Evolutionary conservation across 1,284 basidiomycete species (phyloP), one percentile per base, ranked within the genome.

Genomic region (Pseudozyma thailandica): DNA sequence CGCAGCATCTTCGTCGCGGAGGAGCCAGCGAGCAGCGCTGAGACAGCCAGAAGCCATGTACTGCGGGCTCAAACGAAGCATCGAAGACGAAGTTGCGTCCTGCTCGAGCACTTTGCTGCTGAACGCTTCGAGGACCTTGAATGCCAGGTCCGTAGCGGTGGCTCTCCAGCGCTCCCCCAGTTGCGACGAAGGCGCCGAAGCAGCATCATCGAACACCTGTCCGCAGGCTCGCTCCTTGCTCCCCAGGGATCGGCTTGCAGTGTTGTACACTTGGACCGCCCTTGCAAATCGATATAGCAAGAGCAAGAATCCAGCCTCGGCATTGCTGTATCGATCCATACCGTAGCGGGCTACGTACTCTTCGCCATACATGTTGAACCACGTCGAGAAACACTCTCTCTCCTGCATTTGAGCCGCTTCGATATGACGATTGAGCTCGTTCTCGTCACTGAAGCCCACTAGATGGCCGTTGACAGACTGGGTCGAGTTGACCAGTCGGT

Each of bases 1-100:
- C 7, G 31, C 33, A 15, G 18, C 6, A 15, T 33, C 30, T 12
- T 49, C 45, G 3, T 23, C 30, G 12, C 31, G 16, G 3, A 61
- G 31, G 6, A 68, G 37, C 64, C 64, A 68, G 9, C 58, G 45
- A 1, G 58, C 64, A 2, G 54, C 58, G 1, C 49, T 30, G 2
- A 61, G 50, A 28, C 64, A 61, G 7, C 44, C 58, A 3, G 50
- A 45, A 12, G 42, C 57, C 64, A 68, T 58, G 47, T 53, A 68
- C 43, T 57, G 58, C 26, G 64, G 49, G 25, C 64, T 68, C 25
- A 68, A 35, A 9, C 64, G 58, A 27, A 61, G 43, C 48, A 58
- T 41, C n/a, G 53, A 63, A 1, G 49, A 51, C n/a, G 44, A 51
- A 1, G 53, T 39, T 2, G 42, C 37, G n/a, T 68, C 64, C 20